These are phyloP conservation scores for Eucalyptus microcorys DNA, from an alignment of 345 rosid genomes.

Conservation along the genomic window DNA sequence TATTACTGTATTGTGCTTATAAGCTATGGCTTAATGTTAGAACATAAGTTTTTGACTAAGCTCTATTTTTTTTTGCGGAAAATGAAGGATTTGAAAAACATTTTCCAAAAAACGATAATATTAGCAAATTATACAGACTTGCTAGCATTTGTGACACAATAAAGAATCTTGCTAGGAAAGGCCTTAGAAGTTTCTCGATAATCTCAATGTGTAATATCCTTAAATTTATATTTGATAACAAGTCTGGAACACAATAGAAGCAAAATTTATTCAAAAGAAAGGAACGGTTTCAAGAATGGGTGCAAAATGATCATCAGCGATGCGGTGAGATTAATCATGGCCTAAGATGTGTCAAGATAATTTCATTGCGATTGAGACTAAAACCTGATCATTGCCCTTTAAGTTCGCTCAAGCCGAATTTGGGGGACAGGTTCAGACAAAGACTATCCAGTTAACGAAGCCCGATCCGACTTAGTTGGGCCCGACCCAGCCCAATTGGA, in stretches of 20 bases:
- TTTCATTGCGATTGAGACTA: too few species aligned
- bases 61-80: fast-evolving
- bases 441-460: not conserved
- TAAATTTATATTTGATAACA: not conserved
- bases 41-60: not conserved
- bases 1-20: not conserved
- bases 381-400: not conserved
- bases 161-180: not conserved
- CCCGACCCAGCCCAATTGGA: not conserved
- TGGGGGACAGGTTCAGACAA: not conserved
- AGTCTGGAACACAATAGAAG: not conserved
- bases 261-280: not conserved
- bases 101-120: too few species aligned
- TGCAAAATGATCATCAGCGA: not conserved
- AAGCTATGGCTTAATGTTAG: not conserved
- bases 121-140: not conserved
- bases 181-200: not conserved
- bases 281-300: not conserved
- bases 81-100: not conserved
- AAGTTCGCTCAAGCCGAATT: not conserved
- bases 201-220: not conserved
- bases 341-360: too few species aligned
- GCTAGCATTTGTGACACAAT: not conserved
- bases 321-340: too few species aligned
- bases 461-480: not conserved